Evolutionary conservation across 2,329 filamentous ascomycete species (phyloP), one percentile per base, ranked within the genome.

Genomic region (Proliferodiscus dingleyae): DNA sequence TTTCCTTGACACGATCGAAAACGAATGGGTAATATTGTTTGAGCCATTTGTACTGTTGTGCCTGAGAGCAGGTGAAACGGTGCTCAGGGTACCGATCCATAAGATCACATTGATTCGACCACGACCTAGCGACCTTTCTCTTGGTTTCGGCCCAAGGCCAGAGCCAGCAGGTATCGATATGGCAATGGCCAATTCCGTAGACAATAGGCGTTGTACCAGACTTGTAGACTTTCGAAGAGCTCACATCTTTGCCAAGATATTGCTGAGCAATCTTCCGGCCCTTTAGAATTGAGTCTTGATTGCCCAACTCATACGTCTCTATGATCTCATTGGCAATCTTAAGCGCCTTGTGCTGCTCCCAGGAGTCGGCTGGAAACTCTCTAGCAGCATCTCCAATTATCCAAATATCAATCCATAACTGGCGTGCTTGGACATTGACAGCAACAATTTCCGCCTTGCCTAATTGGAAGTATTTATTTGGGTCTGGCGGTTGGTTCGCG

Each of bases 111-210:
- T 98, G 93, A 64, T 89, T 97, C 1, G 89, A 91, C 93, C 93
- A 98, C 8, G 90, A 96, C 37, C 93, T 81, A 16, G 85, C 90
- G 23, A 97, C 85, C 71, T 98, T 98, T 61, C 93, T 86, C 70
- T 94, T 96, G 0, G 93, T 97, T 71, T 98, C 93, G 8, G 86
- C 93, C 79, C 89, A 98, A 0, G 93, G 93, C 93, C 93, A 98
- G 28, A 98, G 75, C 93, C 93, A 98, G 68, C 91, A 96, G 22
- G 86, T 95, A 68, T 97, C 93, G 56, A 98, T 98, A 66, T 98
- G 93, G 58, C 93, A 98, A 65, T 98, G 89, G 0, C 93, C 93
- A 54, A 97, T 91, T 28, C 82, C 91, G 58, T 81, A 93, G 3
- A 97, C 87, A 48, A 94, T 75, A 1, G 88, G 80, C 26, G 85